Conservation (phyloP, 83 land plant species). For the Thuja plicata region DNA sequence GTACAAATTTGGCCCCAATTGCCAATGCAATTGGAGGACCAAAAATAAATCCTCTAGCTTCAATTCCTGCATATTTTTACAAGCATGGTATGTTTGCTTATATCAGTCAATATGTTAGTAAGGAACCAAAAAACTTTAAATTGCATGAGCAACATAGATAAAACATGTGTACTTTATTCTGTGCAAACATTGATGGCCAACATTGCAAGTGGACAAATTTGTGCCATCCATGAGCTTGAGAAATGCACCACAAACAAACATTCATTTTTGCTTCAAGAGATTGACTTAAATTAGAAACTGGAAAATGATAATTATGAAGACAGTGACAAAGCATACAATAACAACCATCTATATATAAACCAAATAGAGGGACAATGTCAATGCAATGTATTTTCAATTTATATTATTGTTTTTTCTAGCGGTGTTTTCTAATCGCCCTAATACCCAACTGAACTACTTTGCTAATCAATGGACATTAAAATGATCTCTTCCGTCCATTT, state of each 20-base stretch:
- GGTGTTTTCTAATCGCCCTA: background rate
- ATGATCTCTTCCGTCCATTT: background rate
- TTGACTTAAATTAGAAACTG: background rate
- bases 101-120: background rate
- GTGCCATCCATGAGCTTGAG: background rate
- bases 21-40: constrained; percentile 72
- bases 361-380: background rate
- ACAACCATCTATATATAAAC: background rate
- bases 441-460: background rate
- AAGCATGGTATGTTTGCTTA: background rate
- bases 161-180: background rate
- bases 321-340: background rate
- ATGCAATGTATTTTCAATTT: background rate
- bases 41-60: constrained; percentile 66
- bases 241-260: constrained; percentile 1
- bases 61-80: constrained; percentile 35
- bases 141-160: background rate
- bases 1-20: constrained; percentile 66
- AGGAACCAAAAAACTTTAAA: background rate
- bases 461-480: background rate
- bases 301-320: background rate
- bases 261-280: background rate
- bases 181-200: background rate
- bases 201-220: background rate
- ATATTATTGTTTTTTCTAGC: background rate